phyloP scores from a whole-genome alignment of 1,284 basidiomycete species.

The Blastosporella zonata region DNA sequence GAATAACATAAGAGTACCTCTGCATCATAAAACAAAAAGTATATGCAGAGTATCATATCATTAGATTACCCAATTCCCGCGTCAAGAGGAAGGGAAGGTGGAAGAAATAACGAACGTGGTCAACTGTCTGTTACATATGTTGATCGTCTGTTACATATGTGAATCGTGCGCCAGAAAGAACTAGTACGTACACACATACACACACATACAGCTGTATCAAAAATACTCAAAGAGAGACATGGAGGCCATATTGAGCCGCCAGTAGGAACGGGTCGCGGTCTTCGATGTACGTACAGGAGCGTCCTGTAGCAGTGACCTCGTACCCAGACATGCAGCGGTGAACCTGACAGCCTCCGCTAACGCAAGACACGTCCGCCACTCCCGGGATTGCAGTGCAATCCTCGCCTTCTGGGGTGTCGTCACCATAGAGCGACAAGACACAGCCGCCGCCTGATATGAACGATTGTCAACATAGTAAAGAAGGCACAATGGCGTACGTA shows the following conservation, averaged over 20 bases:
- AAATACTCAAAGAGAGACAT: slow-evolving; percentile 14
- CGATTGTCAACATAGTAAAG: neutral
- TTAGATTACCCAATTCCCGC: neutral
- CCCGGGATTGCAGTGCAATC: slow-evolving; percentile 52
- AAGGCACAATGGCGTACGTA: slow-evolving; percentile 27
- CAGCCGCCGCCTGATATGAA: slow-evolving; percentile 48
- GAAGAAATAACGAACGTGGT: neutral
- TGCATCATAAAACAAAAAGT: no score
- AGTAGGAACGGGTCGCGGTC: slow-evolving; percentile 20
- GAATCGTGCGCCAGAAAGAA: no score
- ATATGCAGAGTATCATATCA: neutral
- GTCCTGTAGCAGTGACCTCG: slow-evolving; percentile 26
- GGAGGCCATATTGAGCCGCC: slow-evolving; percentile 22
- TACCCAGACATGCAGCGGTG: slow-evolving; percentile 45
- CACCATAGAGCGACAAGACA: slow-evolving; percentile 29
- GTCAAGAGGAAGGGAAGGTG: neutral
- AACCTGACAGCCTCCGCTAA: slow-evolving; percentile 42
- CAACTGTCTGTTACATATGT: no score
- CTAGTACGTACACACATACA: no score
- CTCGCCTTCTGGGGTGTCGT: slow-evolving; percentile 21
- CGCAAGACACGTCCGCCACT: slow-evolving; percentile 49
- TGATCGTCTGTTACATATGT: no score
- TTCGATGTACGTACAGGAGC: slow-evolving; percentile 26
- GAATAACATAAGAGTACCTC: no score
- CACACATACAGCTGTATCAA: no score